Conservation (phyloP, 768 basidiomycete genomes). For the Psilocybe cyanescens region DNA sequence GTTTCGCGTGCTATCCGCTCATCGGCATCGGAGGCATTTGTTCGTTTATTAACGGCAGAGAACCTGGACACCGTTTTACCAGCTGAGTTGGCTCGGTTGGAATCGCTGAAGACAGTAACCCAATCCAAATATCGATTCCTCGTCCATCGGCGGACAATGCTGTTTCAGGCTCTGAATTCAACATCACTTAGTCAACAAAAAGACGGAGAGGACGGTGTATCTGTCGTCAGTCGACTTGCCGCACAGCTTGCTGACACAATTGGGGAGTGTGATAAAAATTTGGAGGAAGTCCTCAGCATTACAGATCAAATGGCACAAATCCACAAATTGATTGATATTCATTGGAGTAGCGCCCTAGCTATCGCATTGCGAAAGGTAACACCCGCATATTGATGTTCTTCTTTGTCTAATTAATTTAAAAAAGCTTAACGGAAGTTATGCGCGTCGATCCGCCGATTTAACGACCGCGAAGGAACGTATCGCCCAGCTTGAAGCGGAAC, state of each 20-base stretch:
- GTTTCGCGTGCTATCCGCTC: conserved; percentile 74
- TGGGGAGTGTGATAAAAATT: conserved; percentile 58
- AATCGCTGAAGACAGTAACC: conserved; percentile 50
- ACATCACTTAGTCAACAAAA: conserved; percentile 40
- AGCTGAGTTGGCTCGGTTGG: conserved; percentile 61
- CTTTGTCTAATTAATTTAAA: conserved; percentile 2
- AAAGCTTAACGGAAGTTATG: conserved; percentile 73
- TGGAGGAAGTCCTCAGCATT: conserved; percentile 60
- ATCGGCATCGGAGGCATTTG: conserved; percentile 69
- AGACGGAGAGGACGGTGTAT: conserved; percentile 39
- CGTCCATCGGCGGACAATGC: conserved; percentile 67
- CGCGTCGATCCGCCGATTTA: conserved; percentile 64
- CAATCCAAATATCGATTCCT: conserved; percentile 74
- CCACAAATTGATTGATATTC: conserved; percentile 58
- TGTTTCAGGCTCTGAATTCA: conserved; percentile 70
- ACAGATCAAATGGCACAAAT: conserved; percentile 71
- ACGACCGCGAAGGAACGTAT: conserved; percentile 49
- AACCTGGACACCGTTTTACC: conserved; percentile 63
- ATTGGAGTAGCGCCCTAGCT: conserved; percentile 77
- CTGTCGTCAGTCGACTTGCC: conserved; percentile 46
- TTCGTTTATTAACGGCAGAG: conserved; percentile 68
- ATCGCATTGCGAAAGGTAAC: conserved; percentile 74
- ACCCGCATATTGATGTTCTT: conserved; percentile 4
- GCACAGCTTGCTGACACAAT: conserved; percentile 64
- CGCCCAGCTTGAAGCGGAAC: conserved; percentile 63